Percentiles rank a stretch among this genome's conserved stretches.
Conservation (phyloP, 345 rosid species). For the Eucalyptus cladocalyx region DNA sequence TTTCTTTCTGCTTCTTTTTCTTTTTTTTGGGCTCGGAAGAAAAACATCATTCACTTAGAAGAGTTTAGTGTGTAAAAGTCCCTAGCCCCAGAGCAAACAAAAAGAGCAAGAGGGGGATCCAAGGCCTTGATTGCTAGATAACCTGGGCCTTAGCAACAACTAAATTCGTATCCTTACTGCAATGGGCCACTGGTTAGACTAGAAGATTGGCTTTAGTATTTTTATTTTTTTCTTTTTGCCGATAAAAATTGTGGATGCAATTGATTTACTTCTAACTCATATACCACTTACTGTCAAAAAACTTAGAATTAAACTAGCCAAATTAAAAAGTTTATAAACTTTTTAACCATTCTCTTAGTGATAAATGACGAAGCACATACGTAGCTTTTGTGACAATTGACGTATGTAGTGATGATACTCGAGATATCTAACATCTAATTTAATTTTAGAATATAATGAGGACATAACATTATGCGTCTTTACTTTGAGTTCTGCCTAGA, state of each 20-base stretch:
- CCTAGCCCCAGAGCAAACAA: background rate
- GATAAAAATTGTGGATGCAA: background rate
- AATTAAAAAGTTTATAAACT: background rate
- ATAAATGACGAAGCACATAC: background rate
- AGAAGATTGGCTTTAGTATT: background rate
- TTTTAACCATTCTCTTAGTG: background rate
- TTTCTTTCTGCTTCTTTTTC: no score
- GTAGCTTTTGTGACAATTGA: background rate
- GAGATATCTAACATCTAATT: background rate
- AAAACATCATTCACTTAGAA: background rate
- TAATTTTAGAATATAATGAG: background rate
- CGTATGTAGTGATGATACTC: background rate
- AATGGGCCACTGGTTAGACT: background rate
- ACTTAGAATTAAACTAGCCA: background rate
- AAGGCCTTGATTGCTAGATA: background rate
- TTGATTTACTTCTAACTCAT: background rate
- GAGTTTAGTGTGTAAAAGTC: background rate
- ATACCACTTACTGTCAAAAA: background rate
- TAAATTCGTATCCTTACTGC: background rate
- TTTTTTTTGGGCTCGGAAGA: background rate
- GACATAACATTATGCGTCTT: background rate
- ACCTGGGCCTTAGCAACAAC: background rate
- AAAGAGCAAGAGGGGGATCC: background rate
- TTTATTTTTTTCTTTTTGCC: background rate
- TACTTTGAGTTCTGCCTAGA: background rate